Base-by-base conservation (phyloP, 495 filamentous ascomycete species). In the Acidomyces sp. region DNA sequence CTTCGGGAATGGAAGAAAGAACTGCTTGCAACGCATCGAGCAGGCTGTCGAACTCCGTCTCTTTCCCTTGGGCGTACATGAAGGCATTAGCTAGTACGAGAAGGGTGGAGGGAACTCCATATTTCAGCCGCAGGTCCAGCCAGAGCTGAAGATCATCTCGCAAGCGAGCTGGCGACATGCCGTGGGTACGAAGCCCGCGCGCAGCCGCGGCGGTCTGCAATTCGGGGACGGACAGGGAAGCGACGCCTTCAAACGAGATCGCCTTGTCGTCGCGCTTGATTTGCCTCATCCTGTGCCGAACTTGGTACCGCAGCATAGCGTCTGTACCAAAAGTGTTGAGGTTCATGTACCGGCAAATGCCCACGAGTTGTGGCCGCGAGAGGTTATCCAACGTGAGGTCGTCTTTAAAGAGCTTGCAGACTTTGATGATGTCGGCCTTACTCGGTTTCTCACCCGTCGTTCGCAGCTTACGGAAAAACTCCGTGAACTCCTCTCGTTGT, bases 401-500 rank as follows among this genome's bases (percentile, higher is more conserved):
- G 61, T 99, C 90, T 62, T 90, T 93, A 71, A 99, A 99, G 55
- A 93, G 80, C 71, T 99, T 93, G 78, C 92, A 96, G 40, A 99
- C 90, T 65, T 87, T 94, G 64, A 99, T 93, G 45, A 99, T 82
- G 56, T 96, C 90, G 45, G 81, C 74, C 29, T 76, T 76, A 11
- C 83, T 86, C 0, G 92, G 92, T 19, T 75, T 63, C 65, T 96
- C 88, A 20, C 87, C 92, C 3, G 85, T 95, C 13, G 82, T 71
- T 31, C 90, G 81, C 19, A 64, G 55, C 67, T 99, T 99, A 54
- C 82, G 77, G 77, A 99, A 99, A 62, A 99, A 99, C 43, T 85
- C 79, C n/a, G 83, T 70, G 51, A 99, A 96, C 54, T 95, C 92
- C 48, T 95, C 86, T 52, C 80, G 85, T 53, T 87, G 86, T 11